A percentile compares a stretch with the other conserved stretches of the same genome.
phyloP scores from a whole-genome alignment of 2,329 filamentous ascomycete species.

The Apiospora marii region DNA sequence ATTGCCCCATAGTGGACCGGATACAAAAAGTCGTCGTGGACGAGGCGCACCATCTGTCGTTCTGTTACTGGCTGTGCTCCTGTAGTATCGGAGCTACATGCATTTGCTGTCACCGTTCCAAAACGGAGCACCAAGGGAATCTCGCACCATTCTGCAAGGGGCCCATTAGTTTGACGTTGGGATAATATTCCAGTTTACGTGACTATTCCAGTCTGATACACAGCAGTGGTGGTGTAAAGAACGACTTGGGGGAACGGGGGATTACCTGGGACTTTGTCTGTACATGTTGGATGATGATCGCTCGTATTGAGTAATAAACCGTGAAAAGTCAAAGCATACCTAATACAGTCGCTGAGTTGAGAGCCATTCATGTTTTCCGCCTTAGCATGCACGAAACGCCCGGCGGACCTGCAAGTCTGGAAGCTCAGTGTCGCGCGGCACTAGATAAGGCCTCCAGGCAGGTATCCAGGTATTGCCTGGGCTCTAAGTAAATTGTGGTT shows the following conservation, averaged over 20 bases:
- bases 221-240: neutral
- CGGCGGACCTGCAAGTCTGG: neutral
- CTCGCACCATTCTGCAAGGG: neutral
- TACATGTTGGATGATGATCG: neutral
- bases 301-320: neutral
- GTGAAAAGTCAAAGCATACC: neutral
- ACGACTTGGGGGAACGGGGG: neutral
- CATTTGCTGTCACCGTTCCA: neutral
- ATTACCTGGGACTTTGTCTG: neutral
- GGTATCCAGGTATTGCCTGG: neutral
- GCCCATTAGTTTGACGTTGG: neutral
- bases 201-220: too few species aligned
- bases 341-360: neutral
- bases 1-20: slow-evolving; percentile 3
- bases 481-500: neutral
- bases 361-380: neutral
- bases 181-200: neutral
- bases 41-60: slow-evolving; percentile 1
- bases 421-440: neutral
- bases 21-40: neutral
- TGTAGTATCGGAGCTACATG: neutral
- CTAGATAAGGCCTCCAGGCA: neutral
- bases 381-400: neutral
- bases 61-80: neutral
- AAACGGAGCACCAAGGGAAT: neutral